Base-by-base conservation (phyloP, 2,329 filamentous ascomycete species). In the Hymenoscyphus repandus region DNA sequence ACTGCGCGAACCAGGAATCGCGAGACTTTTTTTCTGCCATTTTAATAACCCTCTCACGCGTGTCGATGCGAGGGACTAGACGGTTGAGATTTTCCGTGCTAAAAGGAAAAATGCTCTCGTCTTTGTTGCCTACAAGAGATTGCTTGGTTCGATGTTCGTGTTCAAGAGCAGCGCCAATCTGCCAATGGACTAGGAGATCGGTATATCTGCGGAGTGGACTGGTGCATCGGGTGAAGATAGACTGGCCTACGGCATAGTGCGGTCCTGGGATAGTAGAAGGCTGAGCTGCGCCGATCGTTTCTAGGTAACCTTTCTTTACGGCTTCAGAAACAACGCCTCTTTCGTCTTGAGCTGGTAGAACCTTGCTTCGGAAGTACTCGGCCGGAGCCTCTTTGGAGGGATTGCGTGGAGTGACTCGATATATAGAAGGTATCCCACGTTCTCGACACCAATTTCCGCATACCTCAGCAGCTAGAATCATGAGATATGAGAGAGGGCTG, bases 121-220 rank as follows among this genome's bases (percentile, higher is more conserved):
- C 53, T 3, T 49, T 65, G 52, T 62, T 69, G 13, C 65, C 65
- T 33, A 66, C 57, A 5, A 75, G 65, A 20, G 66, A 65, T n/a
- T 58, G 46, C 34, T 68, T 68, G 9, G 59, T 59, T 36, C 62
- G 66, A 32, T 62, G 56, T 64, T 78, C 75, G 56, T 74, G 69
- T 7, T 70, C 60, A 31, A 86, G 68, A 9, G 79, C 75, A 2
- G 76, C 77, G 60, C 84, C 76, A 54, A 86, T 78, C 64, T 86
- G 82, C 79, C 80, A 86, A 67, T 86, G 82, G 1, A 78, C 74
- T 31, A 86, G 63, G 42, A 86, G 68, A 64, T 87, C 83, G 5
- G 72, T 68, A 66, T 77, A 86, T 39, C 83, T 77, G 32, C 83
- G 79, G n/a, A 87, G 72, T 15, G 83, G 83, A 45, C 79, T 83